Base-by-base conservation (phyloP, 176 grass and related monocot species). In the Tillandsia leiboldiana region DNA sequence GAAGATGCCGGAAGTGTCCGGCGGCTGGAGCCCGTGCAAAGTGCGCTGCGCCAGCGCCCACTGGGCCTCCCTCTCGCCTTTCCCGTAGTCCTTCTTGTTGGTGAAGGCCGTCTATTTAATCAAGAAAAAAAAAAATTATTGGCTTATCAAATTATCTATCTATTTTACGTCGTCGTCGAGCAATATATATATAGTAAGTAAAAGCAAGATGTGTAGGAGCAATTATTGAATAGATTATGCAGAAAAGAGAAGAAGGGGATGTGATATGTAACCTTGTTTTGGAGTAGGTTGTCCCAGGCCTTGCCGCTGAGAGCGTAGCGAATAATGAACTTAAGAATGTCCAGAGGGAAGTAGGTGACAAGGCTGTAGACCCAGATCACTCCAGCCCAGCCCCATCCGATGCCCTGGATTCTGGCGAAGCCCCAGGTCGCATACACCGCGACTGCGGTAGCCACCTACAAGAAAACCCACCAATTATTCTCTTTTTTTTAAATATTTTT, bases 301-400 rank as follows among this genome's bases (percentile, higher is more conserved):
- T 61, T 87, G 77, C 89, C 93, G 23, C 83, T 92, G 53, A 97
- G 86, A 51, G 86, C 81, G 59, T 92, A 97, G 14, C 89, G 83
- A 77, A 85, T 92, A 79, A 77, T 69, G 84, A 97, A 97, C 89
- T 97, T 97, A 70, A 97, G 89, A 50, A 97, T 61, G 74, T 97
- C 93, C 9, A 92, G 84, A 2, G 93, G 93, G 64, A 97, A 3
- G 93, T 92, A 97, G 69, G 93, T 97, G 73, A 92, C 75, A 64
- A 97, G 1, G 71, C 84, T 97, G 89, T 87, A 97, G 0, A 57
- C 69, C 93, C 93, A 97, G 81, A 97, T 92, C 64, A 81, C 77
- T 10, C 12, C 84, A 1, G 86, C 93, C 93, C 93, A 97, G 0
- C 86, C 86, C 93, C 93, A 97, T 2, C 93, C 93, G 23, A 97